Evolutionary conservation across 2,329 filamentous ascomycete species (phyloP).

Genomic region (Colletotrichum gigasporum): DNA sequence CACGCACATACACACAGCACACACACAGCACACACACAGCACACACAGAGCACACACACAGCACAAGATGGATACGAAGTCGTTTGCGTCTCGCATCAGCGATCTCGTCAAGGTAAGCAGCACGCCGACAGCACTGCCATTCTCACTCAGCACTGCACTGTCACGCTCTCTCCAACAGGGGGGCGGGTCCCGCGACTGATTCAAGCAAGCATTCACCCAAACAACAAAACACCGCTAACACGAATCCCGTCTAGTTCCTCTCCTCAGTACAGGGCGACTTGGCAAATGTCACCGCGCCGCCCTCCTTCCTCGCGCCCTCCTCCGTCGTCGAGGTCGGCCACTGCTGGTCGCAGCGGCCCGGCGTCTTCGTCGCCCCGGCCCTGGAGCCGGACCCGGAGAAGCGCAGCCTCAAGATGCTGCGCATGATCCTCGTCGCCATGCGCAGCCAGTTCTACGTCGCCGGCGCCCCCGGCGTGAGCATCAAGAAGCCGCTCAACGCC

Average conservation of each 20-base stretch:
- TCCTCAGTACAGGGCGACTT: conserved; percentile 56
- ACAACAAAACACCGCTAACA: not conserved
- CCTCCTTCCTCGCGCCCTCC: conserved; percentile 57
- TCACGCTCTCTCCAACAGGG: too few relatives aligned
- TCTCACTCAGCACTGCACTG: not conserved
- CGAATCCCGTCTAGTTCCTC: conserved; percentile 21
- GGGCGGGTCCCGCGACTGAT: not conserved
- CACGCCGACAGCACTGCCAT: not conserved
- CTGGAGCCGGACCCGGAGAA: conserved; percentile 52
- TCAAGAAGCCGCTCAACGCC: conserved; percentile 63
- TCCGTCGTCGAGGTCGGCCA: conserved; percentile 62
- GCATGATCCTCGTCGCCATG: conserved; percentile 57
- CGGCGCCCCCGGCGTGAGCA: conserved; percentile 55
- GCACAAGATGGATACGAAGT: conserved; percentile 32
- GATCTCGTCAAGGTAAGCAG: conserved; percentile 31
- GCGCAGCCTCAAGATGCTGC: conserved; percentile 56
- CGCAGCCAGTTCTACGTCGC: conserved; percentile 57
- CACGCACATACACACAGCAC: not conserved
- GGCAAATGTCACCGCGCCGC: conserved; percentile 61
- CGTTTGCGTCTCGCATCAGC: conserved; percentile 29
- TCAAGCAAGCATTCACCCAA: not conserved
- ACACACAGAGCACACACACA: not conserved
- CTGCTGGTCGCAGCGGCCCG: conserved; percentile 59
- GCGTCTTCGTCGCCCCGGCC: conserved; percentile 57
- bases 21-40: not conserved